phyloP scores from a whole-genome alignment of 2,329 filamentous ascomycete species.

The Celoporthe dispersa region DNA sequence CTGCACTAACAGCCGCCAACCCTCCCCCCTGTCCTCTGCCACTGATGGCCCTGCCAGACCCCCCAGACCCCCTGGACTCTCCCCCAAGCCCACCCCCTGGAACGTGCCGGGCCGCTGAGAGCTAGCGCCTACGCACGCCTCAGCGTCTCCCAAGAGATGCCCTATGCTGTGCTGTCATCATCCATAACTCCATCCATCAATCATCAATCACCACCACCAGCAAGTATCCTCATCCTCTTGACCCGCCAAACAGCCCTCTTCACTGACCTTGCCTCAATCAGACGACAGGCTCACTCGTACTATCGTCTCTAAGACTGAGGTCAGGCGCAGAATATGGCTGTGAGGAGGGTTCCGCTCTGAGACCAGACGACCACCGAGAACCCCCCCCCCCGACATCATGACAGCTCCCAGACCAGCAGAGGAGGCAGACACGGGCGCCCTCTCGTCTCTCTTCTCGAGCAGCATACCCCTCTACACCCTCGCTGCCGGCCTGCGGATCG shows the following conservation, averaged over 20 bases:
- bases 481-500: conserved; percentile 67
- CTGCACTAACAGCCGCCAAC: not conserved
- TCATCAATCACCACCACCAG: not conserved
- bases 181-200: not conserved
- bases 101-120: conserved; percentile 5
- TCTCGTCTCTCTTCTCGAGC: conserved; percentile 42
- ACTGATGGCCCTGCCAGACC: not conserved
- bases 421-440: conserved; percentile 4
- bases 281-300: not conserved
- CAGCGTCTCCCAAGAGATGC: not conserved
- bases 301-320: not conserved
- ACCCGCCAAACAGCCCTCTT: not conserved
- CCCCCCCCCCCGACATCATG: no score
- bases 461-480: conserved; percentile 58
- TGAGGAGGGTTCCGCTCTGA: not conserved
- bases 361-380: not conserved
- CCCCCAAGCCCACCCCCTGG: not conserved
- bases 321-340: not conserved
- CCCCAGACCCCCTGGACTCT: not conserved
- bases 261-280: not conserved
- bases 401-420: conserved; percentile 4
- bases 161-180: not conserved
- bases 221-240: not conserved
- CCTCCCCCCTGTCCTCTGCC: not conserved
- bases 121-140: not conserved